Conservation (phyloP, 1,284 basidiomycete genomes). For the Singerocomus inundabilis region DNA sequence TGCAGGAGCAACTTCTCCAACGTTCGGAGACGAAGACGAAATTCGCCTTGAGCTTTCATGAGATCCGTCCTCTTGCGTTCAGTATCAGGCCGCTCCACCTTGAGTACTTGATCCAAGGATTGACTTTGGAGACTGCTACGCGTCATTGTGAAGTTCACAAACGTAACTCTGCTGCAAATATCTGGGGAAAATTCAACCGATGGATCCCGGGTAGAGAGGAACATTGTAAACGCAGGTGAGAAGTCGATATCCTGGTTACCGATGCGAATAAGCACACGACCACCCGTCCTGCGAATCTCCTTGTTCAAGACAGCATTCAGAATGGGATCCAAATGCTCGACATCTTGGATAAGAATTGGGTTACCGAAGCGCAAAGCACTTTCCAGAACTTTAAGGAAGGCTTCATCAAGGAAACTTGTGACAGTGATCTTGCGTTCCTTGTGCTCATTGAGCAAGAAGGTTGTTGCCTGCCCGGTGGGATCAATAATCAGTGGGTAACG, state of each 20-base stretch:
- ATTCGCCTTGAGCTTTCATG: conserved; percentile 98
- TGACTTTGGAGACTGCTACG: conserved; percentile 97
- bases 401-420: conserved; percentile 97
- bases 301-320: conserved; percentile 97
- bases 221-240: conserved; percentile 99
- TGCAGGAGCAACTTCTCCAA: conserved; percentile 93
- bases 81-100: conserved; percentile 95
- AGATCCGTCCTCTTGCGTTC: conserved; percentile 97
- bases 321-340: conserved; percentile 97
- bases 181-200: conserved; percentile 98
- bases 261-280: conserved; percentile 94
- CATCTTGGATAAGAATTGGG: conserved; percentile 95
- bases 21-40: conserved; percentile 88
- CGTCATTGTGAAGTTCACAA: conserved; percentile 99
- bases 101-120: conserved; percentile 95
- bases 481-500: conserved; percentile 98
- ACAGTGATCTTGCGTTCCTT: conserved; percentile 96
- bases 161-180: conserved; percentile 97
- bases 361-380: conserved; percentile 99
- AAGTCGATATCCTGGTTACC: conserved; percentile 99
- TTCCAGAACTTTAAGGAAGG: conserved; percentile 98
- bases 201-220: conserved; percentile 95
- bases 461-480: conserved; percentile 97
- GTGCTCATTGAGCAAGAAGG: conserved; percentile 94
- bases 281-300: conserved; percentile 93